Evolutionary conservation across 768 basidiomycete species (phyloP), one percentile per base, ranked within the genome.

Genomic region (Psilocybe subaeruginosa): DNA sequence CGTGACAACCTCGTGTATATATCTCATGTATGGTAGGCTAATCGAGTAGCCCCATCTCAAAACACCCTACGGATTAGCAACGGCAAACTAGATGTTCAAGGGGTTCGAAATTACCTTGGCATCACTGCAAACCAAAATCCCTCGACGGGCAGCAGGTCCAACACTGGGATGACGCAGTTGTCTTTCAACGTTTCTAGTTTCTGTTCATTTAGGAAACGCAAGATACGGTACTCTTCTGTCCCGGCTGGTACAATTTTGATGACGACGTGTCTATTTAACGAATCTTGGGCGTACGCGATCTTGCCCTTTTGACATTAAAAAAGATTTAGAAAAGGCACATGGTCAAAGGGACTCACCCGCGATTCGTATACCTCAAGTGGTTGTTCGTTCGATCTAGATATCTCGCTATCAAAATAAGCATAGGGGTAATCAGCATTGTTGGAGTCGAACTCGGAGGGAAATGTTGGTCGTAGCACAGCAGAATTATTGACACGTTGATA

Each of bases 91-190:
- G 19, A n/a, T 53, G 37, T 19, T 17, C 31, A n/a, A 39, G 37
- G 47, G 9, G 45, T 16, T 52, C 8, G 11, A 35, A 19, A 29
- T 54, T 68, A 72, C 61, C 65, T 68, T 4, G 74, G 74, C 72
- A 72, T 74, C 9, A 76, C 66, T 8, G 58, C 66, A 54, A 74
- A 69, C 50, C 63, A 71, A 30, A 63, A 63, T 14, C 64, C 71
- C 14, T 65, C 64, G 7, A 59, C 45, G 0, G 63, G 54, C 2
- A 76, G 53, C 2, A 74, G 19, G 2, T 74, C 72, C 0, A 75
- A 48, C 2, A 72, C 53, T 0, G 73, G 72, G 9, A 74, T 51
- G 2, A 68, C 31, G 33, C 63, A 45, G 11, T 57, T 58, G 1
- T 59, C 53, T 31, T 41, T 16, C 50, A 62, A 4, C 3, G 23